A percentile compares a stretch with the other conserved stretches of the same genome.
These are phyloP conservation scores for Penicillium lagena DNA, from an alignment of 495 filamentous ascomycete genomes.

Conservation along the genomic window DNA sequence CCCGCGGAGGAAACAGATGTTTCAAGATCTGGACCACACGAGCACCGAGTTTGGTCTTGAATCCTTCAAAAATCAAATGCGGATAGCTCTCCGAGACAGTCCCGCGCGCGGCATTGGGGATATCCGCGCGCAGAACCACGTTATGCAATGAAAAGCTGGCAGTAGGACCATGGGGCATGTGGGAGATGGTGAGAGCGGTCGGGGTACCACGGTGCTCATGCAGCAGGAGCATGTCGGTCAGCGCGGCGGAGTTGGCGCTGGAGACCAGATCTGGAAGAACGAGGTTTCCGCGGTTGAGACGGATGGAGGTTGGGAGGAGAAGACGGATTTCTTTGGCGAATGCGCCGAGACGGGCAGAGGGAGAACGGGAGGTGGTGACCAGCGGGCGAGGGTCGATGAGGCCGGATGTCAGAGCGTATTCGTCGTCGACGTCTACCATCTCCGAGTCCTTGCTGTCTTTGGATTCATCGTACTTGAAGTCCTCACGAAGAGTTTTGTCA, in stretches of 20 bases:
- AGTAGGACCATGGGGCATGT: constrained; percentile 92
- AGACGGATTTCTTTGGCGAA: constrained; percentile 97
- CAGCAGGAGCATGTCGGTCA: constrained; percentile 81
- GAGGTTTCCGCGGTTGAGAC: constrained; percentile 86
- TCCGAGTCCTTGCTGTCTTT: constrained; percentile 36
- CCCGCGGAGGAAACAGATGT: constrained; percentile 89
- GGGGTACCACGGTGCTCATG: constrained; percentile 94
- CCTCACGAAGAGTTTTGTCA: constrained; percentile 75
- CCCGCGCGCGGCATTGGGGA: constrained; percentile 77
- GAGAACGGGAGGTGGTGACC: constrained; percentile 88
- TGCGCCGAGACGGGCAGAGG: constrained; percentile 72
- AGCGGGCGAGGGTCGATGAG: constrained; percentile 80
- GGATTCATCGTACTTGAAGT: constrained; percentile 92
- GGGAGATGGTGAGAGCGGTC: constrained; percentile 81
- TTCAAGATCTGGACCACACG: constrained; percentile 87
- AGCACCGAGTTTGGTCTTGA: constrained; percentile 73
- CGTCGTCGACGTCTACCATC: constrained; percentile 78
- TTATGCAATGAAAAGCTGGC: constrained; percentile 90
- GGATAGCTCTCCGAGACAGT: constrained; percentile 94
- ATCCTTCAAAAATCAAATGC: constrained; percentile 92
- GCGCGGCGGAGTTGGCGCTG: constrained; percentile 68
- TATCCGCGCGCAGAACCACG: constrained; percentile 87
- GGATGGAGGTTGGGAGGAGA: constrained; percentile 82
- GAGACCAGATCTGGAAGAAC: constrained; percentile 78
- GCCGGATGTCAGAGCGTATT: constrained; percentile 81